Evolutionary conservation across 805 yeast genomes (phyloP).

Genomic region (Candida piceae): DNA sequence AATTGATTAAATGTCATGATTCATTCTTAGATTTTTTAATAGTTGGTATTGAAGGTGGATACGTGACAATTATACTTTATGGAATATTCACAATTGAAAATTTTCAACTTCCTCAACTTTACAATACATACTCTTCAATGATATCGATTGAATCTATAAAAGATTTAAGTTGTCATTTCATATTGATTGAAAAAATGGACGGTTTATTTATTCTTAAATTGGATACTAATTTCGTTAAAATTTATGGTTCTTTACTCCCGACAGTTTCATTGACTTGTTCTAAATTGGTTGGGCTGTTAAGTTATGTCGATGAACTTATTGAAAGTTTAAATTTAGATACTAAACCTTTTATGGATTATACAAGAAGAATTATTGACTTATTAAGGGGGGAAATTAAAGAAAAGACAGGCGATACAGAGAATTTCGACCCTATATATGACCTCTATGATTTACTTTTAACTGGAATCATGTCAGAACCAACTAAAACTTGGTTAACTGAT

Average conservation of each 20-base stretch:
- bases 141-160: slow-evolving; percentile 15
- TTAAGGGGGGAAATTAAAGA: slow-evolving; percentile 32
- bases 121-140: slow-evolving; percentile 12
- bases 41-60: slow-evolving; percentile 22
- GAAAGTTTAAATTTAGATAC: slow-evolving; percentile 26
- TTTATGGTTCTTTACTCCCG: slow-evolving; percentile 26
- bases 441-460: slow-evolving; percentile 47
- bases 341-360: slow-evolving; percentile 35
- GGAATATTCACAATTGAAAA: slow-evolving; percentile 31
- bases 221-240: slow-evolving; percentile 24
- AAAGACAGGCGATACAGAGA: slow-evolving; percentile 7
- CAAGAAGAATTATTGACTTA: slow-evolving; percentile 30
- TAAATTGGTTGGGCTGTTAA: slow-evolving; percentile 30
- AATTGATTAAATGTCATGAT: slow-evolving; percentile 18
- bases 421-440: slow-evolving; percentile 32
- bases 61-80: slow-evolving; percentile 24
- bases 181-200: slow-evolving; percentile 18
- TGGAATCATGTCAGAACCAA: slow-evolving; percentile 44
- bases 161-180: slow-evolving; percentile 21
- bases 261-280: slow-evolving; percentile 32
- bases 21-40: slow-evolving; percentile 26
- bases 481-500: slow-evolving; percentile 57
- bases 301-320: slow-evolving; percentile 31
- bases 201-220: slow-evolving; percentile 19
- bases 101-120: slow-evolving; percentile 15